These are phyloP conservation scores for Coprinopsis strossmayeri DNA, from an alignment of 768 basidiomycete genomes.

Conservation along the genomic window DNA sequence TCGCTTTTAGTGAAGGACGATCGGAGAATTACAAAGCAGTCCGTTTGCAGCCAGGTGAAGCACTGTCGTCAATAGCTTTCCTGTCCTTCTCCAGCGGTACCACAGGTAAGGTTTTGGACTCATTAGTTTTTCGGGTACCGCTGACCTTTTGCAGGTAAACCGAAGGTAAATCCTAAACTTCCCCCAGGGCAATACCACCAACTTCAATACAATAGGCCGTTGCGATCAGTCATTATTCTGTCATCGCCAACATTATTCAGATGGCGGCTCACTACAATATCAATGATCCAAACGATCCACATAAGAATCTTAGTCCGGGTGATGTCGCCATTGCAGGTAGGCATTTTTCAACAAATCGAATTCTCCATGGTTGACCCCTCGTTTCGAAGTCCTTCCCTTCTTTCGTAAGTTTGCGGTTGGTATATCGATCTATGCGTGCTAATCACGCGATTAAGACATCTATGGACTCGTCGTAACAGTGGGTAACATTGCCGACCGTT, in stretches of 20 bases:
- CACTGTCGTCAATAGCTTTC: slow-evolving; percentile 55
- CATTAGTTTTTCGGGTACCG: not conserved
- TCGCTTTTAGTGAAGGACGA: slow-evolving; percentile 32
- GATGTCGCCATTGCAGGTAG: slow-evolving; percentile 52
- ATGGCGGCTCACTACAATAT: slow-evolving; percentile 44
- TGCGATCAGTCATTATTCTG: slow-evolving; percentile 55
- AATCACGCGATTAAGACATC: slow-evolving; percentile 34
- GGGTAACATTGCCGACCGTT: slow-evolving; percentile 16
- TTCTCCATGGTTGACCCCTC: too few species aligned
- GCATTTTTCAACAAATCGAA: slow-evolving; percentile 11
- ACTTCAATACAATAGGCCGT: slow-evolving; percentile 41
- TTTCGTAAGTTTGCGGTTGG: slow-evolving; percentile 33
- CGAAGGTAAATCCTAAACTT: slow-evolving; percentile 23
- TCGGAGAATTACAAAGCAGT: slow-evolving; percentile 37
- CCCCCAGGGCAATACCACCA: not conserved
- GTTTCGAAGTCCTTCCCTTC: slow-evolving; percentile 61
- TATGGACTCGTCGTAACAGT: slow-evolving; percentile 56
- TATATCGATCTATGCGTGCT: not conserved
- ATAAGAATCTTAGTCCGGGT: slow-evolving; percentile 40
- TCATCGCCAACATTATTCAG: slow-evolving; percentile 62
- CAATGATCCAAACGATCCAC: slow-evolving; percentile 31
- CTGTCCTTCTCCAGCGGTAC: slow-evolving; percentile 73
- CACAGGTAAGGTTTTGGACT: slow-evolving; percentile 37
- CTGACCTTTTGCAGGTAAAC: slow-evolving; percentile 21
- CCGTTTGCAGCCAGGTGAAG: slow-evolving; percentile 48